Percentiles rank a stretch among this genome's conserved stretches.
Conservation (phyloP, 805 yeast genomes). For the Dipodascopsis uninucleata region DNA sequence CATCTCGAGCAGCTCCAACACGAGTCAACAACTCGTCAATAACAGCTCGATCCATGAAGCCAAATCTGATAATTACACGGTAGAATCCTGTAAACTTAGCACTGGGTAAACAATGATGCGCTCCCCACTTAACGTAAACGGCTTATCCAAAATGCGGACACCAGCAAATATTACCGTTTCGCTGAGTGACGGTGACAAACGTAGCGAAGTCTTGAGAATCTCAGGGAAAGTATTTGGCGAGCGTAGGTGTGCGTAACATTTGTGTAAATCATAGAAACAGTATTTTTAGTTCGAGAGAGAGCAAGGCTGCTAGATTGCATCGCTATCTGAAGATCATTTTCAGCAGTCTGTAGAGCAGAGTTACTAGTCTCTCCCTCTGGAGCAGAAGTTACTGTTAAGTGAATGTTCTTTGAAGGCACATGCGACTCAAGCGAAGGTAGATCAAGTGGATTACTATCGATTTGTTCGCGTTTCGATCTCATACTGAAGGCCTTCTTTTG, state of each 20-base stretch:
- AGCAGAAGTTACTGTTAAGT: too few relatives aligned
- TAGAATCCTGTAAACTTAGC: slow-evolving; percentile 45
- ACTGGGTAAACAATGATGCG: slow-evolving; percentile 42
- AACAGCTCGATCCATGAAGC: slow-evolving; percentile 45
- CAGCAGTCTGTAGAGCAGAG: too few relatives aligned
- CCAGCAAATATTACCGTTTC: slow-evolving; percentile 45
- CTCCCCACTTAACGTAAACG: slow-evolving; percentile 42
- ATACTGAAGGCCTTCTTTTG: too few relatives aligned
- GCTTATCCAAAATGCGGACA: slow-evolving; percentile 43
- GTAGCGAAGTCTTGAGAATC: slow-evolving; percentile 40
- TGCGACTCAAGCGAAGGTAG: too few relatives aligned
- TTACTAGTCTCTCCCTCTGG: too few relatives aligned
- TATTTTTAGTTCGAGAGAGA: slow-evolving; percentile 33
- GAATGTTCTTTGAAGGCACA: too few relatives aligned
- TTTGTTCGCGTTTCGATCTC: too few relatives aligned
- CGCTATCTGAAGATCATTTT: too few relatives aligned
- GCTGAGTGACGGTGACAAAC: slow-evolving; percentile 46
- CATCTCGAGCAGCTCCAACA: background rate
- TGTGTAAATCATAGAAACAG: slow-evolving; percentile 43
- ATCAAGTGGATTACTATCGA: too few relatives aligned
- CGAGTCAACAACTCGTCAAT: slow-evolving; percentile 18
- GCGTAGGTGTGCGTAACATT: slow-evolving; percentile 36
- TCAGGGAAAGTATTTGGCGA: slow-evolving; percentile 48
- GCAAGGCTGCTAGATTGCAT: background rate
- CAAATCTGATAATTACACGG: slow-evolving; percentile 48